Conservation (phyloP, 2,329 filamentous ascomycete species). For the Neocucurbitaria cava region DNA sequence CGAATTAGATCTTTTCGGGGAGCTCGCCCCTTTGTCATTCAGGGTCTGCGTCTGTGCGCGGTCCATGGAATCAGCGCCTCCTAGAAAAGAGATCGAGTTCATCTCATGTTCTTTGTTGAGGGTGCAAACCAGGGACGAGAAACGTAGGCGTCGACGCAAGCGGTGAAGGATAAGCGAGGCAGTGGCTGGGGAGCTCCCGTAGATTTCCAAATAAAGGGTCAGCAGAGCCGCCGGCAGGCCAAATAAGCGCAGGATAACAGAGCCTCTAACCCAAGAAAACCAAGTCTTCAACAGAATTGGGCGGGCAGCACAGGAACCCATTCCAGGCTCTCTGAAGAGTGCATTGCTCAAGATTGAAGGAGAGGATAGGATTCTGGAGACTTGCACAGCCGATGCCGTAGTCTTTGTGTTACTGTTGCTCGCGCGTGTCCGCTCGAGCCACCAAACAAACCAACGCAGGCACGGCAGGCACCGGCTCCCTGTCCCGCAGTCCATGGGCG, state of each 20-base stretch:
- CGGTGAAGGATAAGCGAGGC: conserved; percentile 45
- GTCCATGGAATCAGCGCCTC: conserved; percentile 37
- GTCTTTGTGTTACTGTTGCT: conserved; percentile 24
- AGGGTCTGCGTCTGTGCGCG: conserved; percentile 39
- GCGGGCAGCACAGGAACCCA: conserved; percentile 40
- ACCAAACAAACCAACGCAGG: conserved; percentile 19
- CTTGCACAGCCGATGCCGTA: conserved; percentile 17
- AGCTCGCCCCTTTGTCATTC: conserved; percentile 31
- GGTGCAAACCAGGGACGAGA: conserved; percentile 30
- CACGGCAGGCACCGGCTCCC: conserved; percentile 12
- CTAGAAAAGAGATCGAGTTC: conserved; percentile 25
- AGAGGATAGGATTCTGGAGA: conserved; percentile 10
- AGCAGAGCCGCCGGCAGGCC: conserved; percentile 38
- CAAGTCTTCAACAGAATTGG: conserved; percentile 38
- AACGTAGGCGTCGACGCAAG: conserved; percentile 39
- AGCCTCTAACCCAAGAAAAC: conserved; percentile 35
- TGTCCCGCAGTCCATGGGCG: conserved; percentile 21
- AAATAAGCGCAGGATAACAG: conserved; percentile 33
- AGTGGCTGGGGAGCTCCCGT: conserved; percentile 36
- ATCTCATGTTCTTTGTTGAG: conserved; percentile 30
- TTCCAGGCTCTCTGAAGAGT: conserved; percentile 33
- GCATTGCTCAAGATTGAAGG: conserved; percentile 34
- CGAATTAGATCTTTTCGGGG: conserved; percentile 22
- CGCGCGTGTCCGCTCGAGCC: conserved; percentile 23
- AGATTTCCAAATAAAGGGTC: conserved; percentile 40